Evolutionary conservation across 2,329 filamentous ascomycete genomes (phyloP).

Genomic region (Hortaea sp.): DNA sequence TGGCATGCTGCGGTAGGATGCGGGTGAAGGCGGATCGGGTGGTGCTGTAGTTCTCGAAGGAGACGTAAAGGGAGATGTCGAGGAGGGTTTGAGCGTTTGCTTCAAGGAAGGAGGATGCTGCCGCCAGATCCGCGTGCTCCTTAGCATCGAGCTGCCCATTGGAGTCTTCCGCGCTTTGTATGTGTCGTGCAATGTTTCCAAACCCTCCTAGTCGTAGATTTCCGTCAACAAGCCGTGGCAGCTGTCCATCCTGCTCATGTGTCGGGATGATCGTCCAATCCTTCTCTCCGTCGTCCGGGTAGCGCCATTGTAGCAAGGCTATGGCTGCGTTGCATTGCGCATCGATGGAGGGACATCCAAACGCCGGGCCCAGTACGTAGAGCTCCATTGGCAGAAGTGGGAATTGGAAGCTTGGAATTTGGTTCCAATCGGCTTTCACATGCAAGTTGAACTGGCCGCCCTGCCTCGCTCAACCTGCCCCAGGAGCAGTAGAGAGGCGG

Average conservation of each 20-base stretch:
- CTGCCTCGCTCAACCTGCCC: too few relatives aligned
- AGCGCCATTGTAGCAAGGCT: conserved; percentile 58
- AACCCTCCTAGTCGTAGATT: conserved; percentile 51
- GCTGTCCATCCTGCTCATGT: conserved; percentile 16
- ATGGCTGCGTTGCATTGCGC: conserved; percentile 79
- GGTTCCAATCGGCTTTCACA: neutral
- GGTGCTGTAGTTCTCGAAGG: conserved; percentile 73
- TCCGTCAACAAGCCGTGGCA: conserved; percentile 41
- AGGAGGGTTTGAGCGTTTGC: conserved; percentile 67
- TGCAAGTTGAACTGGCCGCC: neutral
- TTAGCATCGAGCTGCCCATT: neutral
- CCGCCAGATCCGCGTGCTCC: conserved; percentile 31
- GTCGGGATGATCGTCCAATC: conserved; percentile 63
- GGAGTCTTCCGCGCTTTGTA: conserved; percentile 25
- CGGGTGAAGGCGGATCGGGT: conserved; percentile 73
- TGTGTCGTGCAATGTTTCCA: conserved; percentile 48
- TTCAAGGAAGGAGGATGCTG: conserved; percentile 48
- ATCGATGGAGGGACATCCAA: conserved; percentile 81
- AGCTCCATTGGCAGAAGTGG: conserved; percentile 41
- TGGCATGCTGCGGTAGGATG: conserved; percentile 75
- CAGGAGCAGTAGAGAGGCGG: too few relatives aligned
- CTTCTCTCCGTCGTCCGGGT: conserved; percentile 37
- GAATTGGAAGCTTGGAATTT: neutral
- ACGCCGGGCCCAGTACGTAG: conserved; percentile 83
- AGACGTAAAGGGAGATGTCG: conserved; percentile 82